phyloP scores from a whole-genome alignment of 805 yeast genomes.

The Candida boleticola region DNA sequence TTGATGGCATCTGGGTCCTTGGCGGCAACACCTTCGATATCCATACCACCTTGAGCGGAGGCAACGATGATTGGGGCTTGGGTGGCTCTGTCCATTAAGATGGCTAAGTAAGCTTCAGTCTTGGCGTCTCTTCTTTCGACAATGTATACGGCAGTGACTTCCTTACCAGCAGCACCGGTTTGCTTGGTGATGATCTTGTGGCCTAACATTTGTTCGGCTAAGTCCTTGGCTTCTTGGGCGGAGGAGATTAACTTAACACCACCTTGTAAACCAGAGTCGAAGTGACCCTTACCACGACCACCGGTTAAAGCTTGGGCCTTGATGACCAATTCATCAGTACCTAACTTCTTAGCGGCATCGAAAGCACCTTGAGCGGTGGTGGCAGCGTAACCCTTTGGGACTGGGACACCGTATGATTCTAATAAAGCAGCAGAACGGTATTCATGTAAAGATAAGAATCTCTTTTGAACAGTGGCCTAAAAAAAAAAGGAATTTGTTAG shows the following conservation, averaged over 20 bases:
- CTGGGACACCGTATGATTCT: constrained; percentile 79
- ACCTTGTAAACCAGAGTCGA: constrained; percentile 92
- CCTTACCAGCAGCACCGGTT: constrained; percentile 96
- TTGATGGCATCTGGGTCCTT: constrained; percentile 88
- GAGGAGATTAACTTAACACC: constrained; percentile 90
- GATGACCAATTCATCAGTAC: constrained; percentile 80
- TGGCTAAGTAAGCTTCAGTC: constrained; percentile 94
- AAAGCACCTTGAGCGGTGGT: constrained; percentile 86
- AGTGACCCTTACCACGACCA: constrained; percentile 99
- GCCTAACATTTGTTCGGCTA: constrained; percentile 85
- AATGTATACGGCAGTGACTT: constrained; percentile 92
- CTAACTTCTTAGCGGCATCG: constrained; percentile 73
- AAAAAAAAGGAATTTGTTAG: constrained; percentile 1
- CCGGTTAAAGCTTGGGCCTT: constrained; percentile 99
- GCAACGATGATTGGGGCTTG: constrained; percentile 93
- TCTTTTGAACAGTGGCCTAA: constrained; percentile 34
- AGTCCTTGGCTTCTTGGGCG: constrained; percentile 81
- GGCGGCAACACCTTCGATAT: constrained; percentile 97
- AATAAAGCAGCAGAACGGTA: constrained; percentile 90
- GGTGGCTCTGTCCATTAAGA: constrained; percentile 88
- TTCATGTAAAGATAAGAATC: constrained; percentile 91
- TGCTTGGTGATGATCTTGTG: constrained; percentile 96
- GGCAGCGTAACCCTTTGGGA: constrained; percentile 91
- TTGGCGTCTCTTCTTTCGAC: constrained; percentile 92
- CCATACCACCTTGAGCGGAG: constrained; percentile 99